These are phyloP conservation scores for Aureobasidium subglaciale DNA, from an alignment of 2,329 filamentous ascomycete species.

Conservation along the genomic window DNA sequence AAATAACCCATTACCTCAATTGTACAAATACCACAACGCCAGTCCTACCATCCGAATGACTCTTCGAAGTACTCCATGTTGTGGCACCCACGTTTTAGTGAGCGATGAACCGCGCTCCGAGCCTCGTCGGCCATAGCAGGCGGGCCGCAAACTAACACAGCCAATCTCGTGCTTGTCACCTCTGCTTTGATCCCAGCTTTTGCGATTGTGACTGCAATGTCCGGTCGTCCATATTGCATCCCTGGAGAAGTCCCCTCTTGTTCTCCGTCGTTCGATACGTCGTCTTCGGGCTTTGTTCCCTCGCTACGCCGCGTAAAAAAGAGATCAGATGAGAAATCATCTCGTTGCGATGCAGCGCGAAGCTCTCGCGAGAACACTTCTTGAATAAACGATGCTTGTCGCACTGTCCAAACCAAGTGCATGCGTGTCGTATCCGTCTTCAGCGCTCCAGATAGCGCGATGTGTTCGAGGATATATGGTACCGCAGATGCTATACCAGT, in stretches of 20 bases:
- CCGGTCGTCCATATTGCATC: slow-evolving; percentile 18
- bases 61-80: slow-evolving; percentile 12
- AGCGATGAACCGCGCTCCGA: background rate
- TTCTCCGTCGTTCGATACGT: background rate
- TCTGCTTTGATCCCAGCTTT: slow-evolving; percentile 8
- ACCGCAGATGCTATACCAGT: slow-evolving; percentile 42
- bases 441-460: background rate
- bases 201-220: slow-evolving; percentile 19
- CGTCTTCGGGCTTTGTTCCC: background rate
- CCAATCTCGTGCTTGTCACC: background rate
- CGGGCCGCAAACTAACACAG: slow-evolving; percentile 7
- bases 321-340: slow-evolving; percentile 19
- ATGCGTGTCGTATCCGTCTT: background rate
- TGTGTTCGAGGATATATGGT: slow-evolving; percentile 20
- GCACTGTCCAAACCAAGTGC: slow-evolving; percentile 1
- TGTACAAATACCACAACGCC: too few species aligned
- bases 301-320: slow-evolving; percentile 17
- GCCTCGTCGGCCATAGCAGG: slow-evolving; percentile 14
- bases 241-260: background rate
- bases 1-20: too few species aligned
- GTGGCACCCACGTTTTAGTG: background rate
- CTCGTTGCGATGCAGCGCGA: background rate
- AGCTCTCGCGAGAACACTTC: slow-evolving; percentile 2
- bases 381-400: background rate
- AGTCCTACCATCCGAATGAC: slow-evolving; percentile 11